Conservation (phyloP, 495 filamentous ascomycete genomes). For the Lindgomyces ingoldianus region DNA sequence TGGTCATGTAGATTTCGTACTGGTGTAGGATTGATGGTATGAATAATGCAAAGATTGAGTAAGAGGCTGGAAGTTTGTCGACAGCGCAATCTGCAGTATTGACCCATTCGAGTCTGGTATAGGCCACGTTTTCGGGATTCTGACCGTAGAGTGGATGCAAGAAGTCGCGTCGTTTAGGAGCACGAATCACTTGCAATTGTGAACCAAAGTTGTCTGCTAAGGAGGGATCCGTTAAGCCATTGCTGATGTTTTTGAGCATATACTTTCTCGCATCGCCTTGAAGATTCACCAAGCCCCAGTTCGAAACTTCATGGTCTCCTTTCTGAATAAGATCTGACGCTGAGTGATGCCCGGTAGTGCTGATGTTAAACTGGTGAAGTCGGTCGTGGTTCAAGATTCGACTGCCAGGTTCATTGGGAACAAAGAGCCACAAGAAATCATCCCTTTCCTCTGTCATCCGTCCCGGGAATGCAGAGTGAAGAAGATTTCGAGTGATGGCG, state of each 20-base stretch:
- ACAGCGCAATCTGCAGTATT: slow-evolving; percentile 45
- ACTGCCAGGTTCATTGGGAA: slow-evolving; percentile 6
- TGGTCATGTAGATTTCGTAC: slow-evolving; percentile 66
- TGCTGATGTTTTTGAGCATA: slow-evolving; percentile 10
- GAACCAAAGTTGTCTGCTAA: neutral
- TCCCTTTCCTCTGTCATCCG: slow-evolving; percentile 35
- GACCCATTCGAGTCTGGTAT: slow-evolving; percentile 33
- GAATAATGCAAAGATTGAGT: slow-evolving; percentile 67
- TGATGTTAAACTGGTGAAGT: slow-evolving; percentile 7
- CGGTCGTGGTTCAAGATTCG: neutral
- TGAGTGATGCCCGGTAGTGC: neutral
- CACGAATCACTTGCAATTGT: slow-evolving; percentile 37
- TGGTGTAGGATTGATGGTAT: slow-evolving; percentile 73
- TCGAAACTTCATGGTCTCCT: neutral
- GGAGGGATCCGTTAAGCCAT: neutral
- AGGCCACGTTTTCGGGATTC: slow-evolving; percentile 32
- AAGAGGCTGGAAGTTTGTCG: slow-evolving; percentile 60
- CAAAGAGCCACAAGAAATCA: slow-evolving; percentile 47
- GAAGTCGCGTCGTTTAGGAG: slow-evolving; percentile 63
- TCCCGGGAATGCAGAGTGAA: slow-evolving; percentile 42
- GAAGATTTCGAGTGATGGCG: slow-evolving; percentile 40
- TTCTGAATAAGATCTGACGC: slow-evolving; percentile 11
- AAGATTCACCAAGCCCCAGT: slow-evolving; percentile 19
- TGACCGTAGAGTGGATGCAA: slow-evolving; percentile 50
- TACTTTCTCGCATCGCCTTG: slow-evolving; percentile 5